phyloP scores from a whole-genome alignment of 805 yeast species.

The Metschnikowia hibisci region DNA sequence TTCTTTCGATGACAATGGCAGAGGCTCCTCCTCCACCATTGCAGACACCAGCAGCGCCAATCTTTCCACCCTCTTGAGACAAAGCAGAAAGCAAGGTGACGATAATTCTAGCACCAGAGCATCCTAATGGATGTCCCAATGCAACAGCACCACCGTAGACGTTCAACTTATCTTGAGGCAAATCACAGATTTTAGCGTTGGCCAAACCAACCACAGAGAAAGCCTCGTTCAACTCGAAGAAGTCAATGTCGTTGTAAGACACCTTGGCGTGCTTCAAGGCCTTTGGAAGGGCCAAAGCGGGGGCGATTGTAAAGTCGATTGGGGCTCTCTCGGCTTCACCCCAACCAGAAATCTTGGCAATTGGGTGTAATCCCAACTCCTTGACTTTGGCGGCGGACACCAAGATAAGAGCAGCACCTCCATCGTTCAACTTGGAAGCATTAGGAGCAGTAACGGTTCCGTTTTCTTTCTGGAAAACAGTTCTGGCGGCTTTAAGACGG shows the following conservation, averaged over 20 bases:
- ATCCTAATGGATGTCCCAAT: constrained; percentile 90
- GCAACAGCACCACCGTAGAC: constrained; percentile 97
- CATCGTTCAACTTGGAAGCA: constrained; percentile 95
- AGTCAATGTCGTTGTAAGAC: constrained; percentile 67
- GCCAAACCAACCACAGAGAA: constrained; percentile 96
- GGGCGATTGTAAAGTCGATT: constrained; percentile 93
- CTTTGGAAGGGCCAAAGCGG: constrained; percentile 92
- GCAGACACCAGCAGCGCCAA: constrained; percentile 95
- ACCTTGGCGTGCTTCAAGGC: constrained; percentile 86
- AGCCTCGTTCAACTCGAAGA: constrained; percentile 95
- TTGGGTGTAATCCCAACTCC: constrained; percentile 82
- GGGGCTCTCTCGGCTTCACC: constrained; percentile 98
- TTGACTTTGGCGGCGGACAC: constrained; percentile 80
- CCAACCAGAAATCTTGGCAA: constrained; percentile 89
- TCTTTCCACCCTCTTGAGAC: constrained; percentile 70
- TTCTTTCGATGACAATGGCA: constrained; percentile 78
- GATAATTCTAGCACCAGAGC: constrained; percentile 93
- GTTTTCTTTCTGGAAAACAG: constrained; percentile 89
- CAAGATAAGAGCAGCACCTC: constrained; percentile 92
- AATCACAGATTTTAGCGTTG: constrained; percentile 63
- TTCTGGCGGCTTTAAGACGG: constrained; percentile 77
- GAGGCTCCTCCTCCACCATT: constrained; percentile 99
- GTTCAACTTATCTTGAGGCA: constrained; percentile 68
- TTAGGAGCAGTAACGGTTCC: constrained; percentile 98
- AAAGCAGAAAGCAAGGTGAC: constrained; percentile 81